Conservation (phyloP, 805 yeast genomes). For the Saturnispora gosingensis region DNA sequence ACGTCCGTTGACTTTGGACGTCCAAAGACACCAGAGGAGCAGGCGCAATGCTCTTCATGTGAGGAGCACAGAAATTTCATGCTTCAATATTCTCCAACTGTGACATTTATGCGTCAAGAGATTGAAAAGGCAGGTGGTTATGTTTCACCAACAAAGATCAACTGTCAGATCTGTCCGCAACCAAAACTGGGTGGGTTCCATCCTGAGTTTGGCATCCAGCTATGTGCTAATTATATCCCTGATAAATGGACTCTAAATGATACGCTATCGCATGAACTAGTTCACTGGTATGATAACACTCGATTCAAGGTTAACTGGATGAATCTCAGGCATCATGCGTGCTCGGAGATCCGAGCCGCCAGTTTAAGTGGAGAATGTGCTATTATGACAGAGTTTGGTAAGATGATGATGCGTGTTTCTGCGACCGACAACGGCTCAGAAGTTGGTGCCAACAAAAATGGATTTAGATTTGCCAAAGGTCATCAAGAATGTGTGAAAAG, state of each 20-base stretch:
- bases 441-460: conserved; percentile 2
- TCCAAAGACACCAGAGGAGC: conserved; percentile 3
- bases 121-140: conserved; percentile 50
- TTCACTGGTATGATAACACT: conserved; percentile 87
- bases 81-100: conserved; percentile 71
- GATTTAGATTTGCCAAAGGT: conserved; percentile 39
- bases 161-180: conserved; percentile 80
- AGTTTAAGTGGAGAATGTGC: conserved; percentile 93
- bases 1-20: background rate
- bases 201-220: conserved; percentile 76
- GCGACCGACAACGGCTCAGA: conserved; percentile 7
- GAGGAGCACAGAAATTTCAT: conserved; percentile 74
- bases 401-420: conserved; percentile 20
- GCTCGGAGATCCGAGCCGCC: conserved; percentile 92
- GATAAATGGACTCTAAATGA: conserved; percentile 82
- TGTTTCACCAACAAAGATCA: conserved; percentile 46
- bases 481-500: conserved; percentile 88
- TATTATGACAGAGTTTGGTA: conserved; percentile 69
- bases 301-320: conserved; percentile 83
- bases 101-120: conserved; percentile 78
- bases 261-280: conserved; percentile 82
- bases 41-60: conserved; percentile 56
- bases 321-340: conserved; percentile 87
- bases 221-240: conserved; percentile 74
- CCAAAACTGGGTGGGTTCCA: conserved; percentile 86